phyloP scores from a whole-genome alignment of 2,329 filamentous ascomycete genomes.

The Bimuria novae-zelandiae region DNA sequence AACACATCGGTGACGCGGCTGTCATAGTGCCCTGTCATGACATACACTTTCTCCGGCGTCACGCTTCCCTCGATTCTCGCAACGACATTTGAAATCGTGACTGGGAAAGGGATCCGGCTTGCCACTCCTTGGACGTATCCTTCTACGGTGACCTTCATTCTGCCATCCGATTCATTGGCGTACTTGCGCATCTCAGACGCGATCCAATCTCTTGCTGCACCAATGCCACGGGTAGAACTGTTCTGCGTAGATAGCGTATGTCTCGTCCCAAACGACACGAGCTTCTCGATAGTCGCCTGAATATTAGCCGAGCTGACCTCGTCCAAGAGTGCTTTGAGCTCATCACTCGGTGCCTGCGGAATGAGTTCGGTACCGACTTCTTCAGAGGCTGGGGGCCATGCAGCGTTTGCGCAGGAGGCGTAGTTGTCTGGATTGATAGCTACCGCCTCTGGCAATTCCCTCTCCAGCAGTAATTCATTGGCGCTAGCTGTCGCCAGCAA shows the following conservation, averaged over 20 bases:
- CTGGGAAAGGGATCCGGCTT: slow-evolving; percentile 55
- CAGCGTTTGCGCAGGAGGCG: slow-evolving; percentile 39
- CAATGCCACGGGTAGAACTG: slow-evolving; percentile 57
- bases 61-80: slow-evolving; percentile 55
- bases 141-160: slow-evolving; percentile 56
- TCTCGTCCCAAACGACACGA: slow-evolving; percentile 62
- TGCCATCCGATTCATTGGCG: slow-evolving; percentile 55
- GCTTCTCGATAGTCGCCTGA: slow-evolving; percentile 56
- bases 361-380: slow-evolving; percentile 44
- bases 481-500: slow-evolving; percentile 27
- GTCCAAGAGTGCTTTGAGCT: slow-evolving; percentile 46
- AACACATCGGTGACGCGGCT: slow-evolving; percentile 56
- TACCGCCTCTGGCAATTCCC: slow-evolving; percentile 33
- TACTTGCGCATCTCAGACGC: slow-evolving; percentile 55
- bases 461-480: slow-evolving; percentile 31
- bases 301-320: slow-evolving; percentile 52
- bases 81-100: slow-evolving; percentile 58
- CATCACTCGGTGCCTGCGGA: slow-evolving; percentile 49
- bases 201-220: slow-evolving; percentile 63
- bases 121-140: slow-evolving; percentile 58
- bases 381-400: slow-evolving; percentile 47
- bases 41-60: slow-evolving; percentile 52
- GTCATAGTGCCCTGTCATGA: slow-evolving; percentile 63
- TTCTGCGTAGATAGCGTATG: slow-evolving; percentile 61
- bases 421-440: slow-evolving; percentile 41